Evolutionary conservation across 331 rosid species (phyloP).

Genomic region (Cydonia oblonga): DNA sequence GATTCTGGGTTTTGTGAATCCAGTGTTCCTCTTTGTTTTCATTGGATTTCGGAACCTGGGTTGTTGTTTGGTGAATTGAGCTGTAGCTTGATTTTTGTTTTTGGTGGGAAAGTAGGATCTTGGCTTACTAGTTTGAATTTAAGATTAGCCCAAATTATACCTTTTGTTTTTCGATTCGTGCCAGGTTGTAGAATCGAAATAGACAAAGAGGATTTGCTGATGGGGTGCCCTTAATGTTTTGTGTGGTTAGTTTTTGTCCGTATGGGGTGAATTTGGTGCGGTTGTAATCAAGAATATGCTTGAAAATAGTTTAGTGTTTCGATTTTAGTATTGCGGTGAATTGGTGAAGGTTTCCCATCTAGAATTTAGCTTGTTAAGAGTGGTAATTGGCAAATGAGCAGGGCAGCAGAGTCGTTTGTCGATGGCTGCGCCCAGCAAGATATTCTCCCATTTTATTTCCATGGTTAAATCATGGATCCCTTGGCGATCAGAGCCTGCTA

Average conservation of each 20-base stretch:
- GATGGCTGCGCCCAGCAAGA: conserved; percentile 62
- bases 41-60: conserved; percentile 15
- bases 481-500: conserved; percentile 54
- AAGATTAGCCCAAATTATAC: no score
- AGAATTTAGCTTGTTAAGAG: conserved; percentile 21
- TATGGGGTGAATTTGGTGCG: neutral
- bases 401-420: conserved; percentile 34
- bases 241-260: neutral
- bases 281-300: neutral
- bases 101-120: no score
- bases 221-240: conserved; percentile 3
- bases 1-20: conserved; percentile 16
- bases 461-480: conserved; percentile 64
- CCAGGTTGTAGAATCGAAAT: conserved; percentile 6
- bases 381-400: conserved; percentile 62
- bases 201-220: conserved; percentile 17
- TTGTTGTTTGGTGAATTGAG: conserved; percentile 15
- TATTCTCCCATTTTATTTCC: conserved; percentile 45
- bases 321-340: neutral
- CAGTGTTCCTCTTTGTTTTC: neutral
- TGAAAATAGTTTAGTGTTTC: conserved; percentile 9
- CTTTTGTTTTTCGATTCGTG: no score
- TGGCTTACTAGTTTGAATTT: no score
- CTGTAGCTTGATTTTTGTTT: conserved; percentile 1
- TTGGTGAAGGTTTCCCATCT: conserved; percentile 8